Base-by-base conservation (phyloP, 768 basidiomycete genomes). In the Pleurotus eryngii region DNA sequence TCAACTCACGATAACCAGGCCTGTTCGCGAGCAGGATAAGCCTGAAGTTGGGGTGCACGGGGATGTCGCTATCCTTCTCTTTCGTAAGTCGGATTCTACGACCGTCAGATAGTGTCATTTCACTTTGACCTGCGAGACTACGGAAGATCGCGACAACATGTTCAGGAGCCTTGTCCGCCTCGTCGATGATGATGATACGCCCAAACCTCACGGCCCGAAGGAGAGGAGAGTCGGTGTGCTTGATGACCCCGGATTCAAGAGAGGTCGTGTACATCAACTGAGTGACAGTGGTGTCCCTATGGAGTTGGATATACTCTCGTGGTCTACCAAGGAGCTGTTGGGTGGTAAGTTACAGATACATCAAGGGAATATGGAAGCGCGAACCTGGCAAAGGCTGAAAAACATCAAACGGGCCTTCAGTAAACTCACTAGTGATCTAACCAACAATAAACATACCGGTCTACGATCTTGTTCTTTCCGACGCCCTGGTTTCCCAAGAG, bases 91-190 rank as follows among this genome's bases (percentile, higher is more conserved):
- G 70, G 5, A 87, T 82, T 9, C 84, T 74, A 2, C 85, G 72
- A 14, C 86, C 85, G 67, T 88, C 84, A 0, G 85, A 77, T 3
- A 87, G 76, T 0, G 81, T 81, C 72, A 88, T 72, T 65, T 86
- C 85, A 8, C 81, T 76, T 56, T 86, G 84, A 2, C 84, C 82
- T 3, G 84, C 85, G 22, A 88, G 76, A 66, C 85, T 86, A 26
- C 84, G 75, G 78, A 88, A 86, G 50, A 88, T 80, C 5, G 86
- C 85, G 18, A 86, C 85, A 50, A 88, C 86, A 58, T 88, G 85
- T 63, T 88, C 86, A 6, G 85, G 84, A 6, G 85, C 86, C 68
- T 88, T 88, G 69, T 88, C 86, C 3, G 85, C 86, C 63, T 88
- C 85, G 64, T 88, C 85, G 48, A 87, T 80, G 63, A 88, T 80